Base-by-base conservation (phyloP, 768 basidiomycete genomes). In the Plicaturopsis crispa region DNA sequence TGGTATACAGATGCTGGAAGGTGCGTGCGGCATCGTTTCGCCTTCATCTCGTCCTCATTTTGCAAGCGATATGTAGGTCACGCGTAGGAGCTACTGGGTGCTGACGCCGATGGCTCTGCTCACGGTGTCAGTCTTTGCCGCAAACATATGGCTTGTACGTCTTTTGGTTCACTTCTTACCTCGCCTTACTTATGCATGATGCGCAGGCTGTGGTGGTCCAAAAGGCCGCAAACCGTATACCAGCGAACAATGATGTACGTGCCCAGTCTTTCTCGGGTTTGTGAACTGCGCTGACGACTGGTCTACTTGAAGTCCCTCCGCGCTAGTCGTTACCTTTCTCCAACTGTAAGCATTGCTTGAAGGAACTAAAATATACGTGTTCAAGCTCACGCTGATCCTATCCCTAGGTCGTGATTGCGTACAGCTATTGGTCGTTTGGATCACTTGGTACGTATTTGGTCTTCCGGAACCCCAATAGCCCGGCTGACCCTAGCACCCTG, bases 1-100 rank as follows among this genome's bases (percentile, higher is more conserved):
- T 70, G 31, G 66, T 75, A 19, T 55, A 63, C 24, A 55, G 67
- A 38, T 74, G 73, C 40, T 77, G 72, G 69, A 70, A 69, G 62
- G 75, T 69, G 33, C 12, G 57, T 22, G 10, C 13, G 17, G n/a
- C 18, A 22, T 31, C 22, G 13, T 35, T 18, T 12, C 17, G n/a
- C n/a, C n/a, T n/a, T n/a, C n/a, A n/a, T n/a, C n/a, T n/a, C n/a
- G n/a, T n/a, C n/a, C n/a, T n/a, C n/a, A n/a, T n/a, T n/a, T n/a
- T n/a, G n/a, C n/a, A 14, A 14, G 26, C 8, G n/a, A 24, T 13
- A 4, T 31, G 31, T 32, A 74, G 74, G 58, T 72, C 51, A 68
- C 66, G 19, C 57, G 60, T 22, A 54, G 51, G 40, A 66, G 50
- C 13, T 47, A 31, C 1, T 67, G 62, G 62, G 55, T 70, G 8